Percentiles rank a stretch among this genome's conserved stretches.
Conservation (phyloP, 805 yeast genomes). For the Hanseniaspora hatyaiensis region DNA sequence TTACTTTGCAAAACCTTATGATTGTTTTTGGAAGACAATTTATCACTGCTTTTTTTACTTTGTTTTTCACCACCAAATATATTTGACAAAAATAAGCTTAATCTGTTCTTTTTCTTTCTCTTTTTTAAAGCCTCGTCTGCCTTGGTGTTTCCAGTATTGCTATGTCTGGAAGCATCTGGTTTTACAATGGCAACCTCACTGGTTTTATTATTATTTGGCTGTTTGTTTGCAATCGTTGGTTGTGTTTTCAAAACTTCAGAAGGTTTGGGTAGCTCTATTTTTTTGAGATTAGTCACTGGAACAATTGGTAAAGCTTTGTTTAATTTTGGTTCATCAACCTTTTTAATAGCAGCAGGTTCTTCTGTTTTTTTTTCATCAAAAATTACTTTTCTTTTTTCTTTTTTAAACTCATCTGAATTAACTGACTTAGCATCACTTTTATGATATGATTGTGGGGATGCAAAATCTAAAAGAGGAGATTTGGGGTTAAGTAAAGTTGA, state of each 20-base stretch:
- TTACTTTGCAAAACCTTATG: background rate
- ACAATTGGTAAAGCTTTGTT: background rate
- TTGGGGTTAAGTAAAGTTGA: constrained; percentile 8
- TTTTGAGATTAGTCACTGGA: background rate
- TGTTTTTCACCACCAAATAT: constrained; percentile 3
- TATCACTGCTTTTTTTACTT: background rate
- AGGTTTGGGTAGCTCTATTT: background rate
- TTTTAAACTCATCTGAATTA: no score
- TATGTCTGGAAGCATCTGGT: no score
- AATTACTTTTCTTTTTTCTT: no score
- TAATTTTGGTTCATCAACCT: background rate
- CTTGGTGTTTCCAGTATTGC: no score
- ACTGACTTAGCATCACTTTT: no score
- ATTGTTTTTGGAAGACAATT: background rate
- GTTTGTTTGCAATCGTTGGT: no score
- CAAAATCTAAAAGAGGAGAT: background rate
- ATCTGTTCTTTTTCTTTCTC: constrained; percentile 2
- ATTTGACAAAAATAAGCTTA: constrained; percentile 6
- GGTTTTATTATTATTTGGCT: no score
- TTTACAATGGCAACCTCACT: no score
- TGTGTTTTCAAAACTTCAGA: no score
- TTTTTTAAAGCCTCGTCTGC: background rate
- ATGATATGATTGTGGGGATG: background rate
- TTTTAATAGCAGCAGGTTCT: background rate
- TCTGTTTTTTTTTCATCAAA: background rate